Conservation (phyloP, 345 rosid species). For the Murraya koenigii region DNA sequence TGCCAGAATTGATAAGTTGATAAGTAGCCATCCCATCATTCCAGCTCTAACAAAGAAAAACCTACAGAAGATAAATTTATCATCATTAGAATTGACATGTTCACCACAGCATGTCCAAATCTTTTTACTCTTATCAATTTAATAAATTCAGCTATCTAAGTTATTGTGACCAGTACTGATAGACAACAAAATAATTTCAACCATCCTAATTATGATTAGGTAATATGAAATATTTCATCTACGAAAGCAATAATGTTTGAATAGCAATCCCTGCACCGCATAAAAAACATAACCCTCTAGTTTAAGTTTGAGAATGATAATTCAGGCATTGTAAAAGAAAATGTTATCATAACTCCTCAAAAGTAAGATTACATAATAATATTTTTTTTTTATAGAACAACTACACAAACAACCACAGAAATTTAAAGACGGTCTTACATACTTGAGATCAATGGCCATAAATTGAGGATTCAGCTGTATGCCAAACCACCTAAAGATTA, state of each 20-base stretch:
- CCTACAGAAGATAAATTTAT: slow-evolving; percentile 34
- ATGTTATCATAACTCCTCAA: neutral
- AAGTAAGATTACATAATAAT: neutral
- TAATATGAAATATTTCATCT: neutral
- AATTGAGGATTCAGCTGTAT: slow-evolving; percentile 85
- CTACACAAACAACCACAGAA: neutral
- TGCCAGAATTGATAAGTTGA: slow-evolving; percentile 80
- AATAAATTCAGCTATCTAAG: neutral
- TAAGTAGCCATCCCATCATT: slow-evolving; percentile 97
- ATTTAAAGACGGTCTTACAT: slow-evolving; percentile 29
- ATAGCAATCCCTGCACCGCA: neutral
- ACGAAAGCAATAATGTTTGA: neutral
- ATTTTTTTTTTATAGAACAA: neutral
- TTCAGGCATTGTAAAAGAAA: neutral
- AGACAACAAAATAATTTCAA: neutral
- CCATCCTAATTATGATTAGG: neutral
- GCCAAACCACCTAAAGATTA: slow-evolving; percentile 83
- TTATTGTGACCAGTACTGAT: neutral
- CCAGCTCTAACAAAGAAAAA: slow-evolving; percentile 97
- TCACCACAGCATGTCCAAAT: slow-evolving; percentile 3
- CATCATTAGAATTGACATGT: slow-evolving; percentile 10
- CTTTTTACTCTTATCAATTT: neutral
- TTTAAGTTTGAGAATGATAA: slow-evolving; percentile 1
- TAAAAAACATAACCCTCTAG: neutral
- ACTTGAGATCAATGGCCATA: slow-evolving; percentile 88